These are phyloP conservation scores for Penicillium sp. DNA, from an alignment of 2,329 filamentous ascomycete species.

Conservation along the genomic window DNA sequence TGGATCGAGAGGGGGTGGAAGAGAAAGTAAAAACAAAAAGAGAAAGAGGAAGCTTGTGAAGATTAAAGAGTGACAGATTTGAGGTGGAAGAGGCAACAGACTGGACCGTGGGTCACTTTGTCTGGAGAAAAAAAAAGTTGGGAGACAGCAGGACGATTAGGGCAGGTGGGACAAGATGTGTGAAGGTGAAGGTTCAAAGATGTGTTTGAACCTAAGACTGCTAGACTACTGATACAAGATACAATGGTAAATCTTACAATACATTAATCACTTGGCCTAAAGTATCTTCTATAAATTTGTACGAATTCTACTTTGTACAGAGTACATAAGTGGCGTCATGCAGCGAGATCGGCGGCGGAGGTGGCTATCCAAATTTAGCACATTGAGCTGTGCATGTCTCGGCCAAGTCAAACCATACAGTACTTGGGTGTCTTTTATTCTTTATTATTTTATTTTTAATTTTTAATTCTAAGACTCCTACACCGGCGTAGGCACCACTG, in stretches of 20 bases:
- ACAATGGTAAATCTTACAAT: neutral
- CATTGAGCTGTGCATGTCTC: slow-evolving; percentile 7
- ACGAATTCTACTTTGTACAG: neutral
- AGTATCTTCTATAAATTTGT: neutral
- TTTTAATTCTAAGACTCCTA: too few relatives aligned
- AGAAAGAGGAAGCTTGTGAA: slow-evolving; percentile 6
- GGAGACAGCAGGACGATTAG: neutral
- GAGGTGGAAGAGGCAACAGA: neutral
- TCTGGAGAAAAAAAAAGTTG: neutral
- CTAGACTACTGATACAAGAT: too few relatives aligned
- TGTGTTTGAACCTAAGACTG: too few relatives aligned
- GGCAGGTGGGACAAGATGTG: neutral
- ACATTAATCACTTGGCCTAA: neutral
- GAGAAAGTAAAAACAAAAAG: slow-evolving; percentile 2
- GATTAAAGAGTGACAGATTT: neutral
- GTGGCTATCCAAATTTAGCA: slow-evolving; percentile 13
- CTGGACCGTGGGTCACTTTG: neutral
- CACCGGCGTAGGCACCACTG: neutral
- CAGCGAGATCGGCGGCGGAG: slow-evolving; percentile 13
- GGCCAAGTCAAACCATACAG: slow-evolving; percentile 6
- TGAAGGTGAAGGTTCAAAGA: too few relatives aligned
- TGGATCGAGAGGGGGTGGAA: neutral
- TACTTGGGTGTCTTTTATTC: neutral
- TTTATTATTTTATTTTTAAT: neutral
- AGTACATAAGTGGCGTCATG: neutral